phyloP scores from a whole-genome alignment of 2,329 filamentous ascomycete species.

The Triangularia verruculosa region DNA sequence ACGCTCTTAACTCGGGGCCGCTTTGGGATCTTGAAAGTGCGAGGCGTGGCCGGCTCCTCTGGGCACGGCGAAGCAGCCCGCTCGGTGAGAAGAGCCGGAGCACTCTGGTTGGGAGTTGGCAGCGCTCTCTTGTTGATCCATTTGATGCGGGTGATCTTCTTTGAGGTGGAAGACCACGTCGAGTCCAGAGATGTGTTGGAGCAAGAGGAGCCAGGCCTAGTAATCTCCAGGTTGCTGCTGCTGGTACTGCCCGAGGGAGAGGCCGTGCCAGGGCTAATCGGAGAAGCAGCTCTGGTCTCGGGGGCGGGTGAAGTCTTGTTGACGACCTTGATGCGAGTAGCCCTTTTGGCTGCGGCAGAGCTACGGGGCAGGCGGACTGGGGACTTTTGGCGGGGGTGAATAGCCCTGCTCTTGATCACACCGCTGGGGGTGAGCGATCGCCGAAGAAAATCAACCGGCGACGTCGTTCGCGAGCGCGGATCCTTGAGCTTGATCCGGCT shows the following conservation, averaged over 20 bases:
- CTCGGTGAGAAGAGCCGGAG: too few species aligned
- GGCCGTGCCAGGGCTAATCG: neutral
- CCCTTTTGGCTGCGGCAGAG: neutral
- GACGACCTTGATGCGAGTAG: neutral
- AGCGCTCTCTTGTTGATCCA: neutral
- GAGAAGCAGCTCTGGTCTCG: neutral
- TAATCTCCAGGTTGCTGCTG: neutral
- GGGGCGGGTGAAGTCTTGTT: neutral
- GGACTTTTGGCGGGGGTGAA: neutral
- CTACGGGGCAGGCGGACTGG: neutral
- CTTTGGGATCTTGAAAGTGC: too few species aligned
- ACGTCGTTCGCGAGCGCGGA: neutral
- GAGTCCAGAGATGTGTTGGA: conserved; percentile 4
- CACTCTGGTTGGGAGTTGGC: neutral
- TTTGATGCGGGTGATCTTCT: neutral
- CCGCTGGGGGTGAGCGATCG: neutral
- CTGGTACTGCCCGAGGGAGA: neutral
- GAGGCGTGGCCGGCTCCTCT: too few species aligned
- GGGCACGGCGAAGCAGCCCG: too few species aligned
- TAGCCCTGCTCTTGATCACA: conserved; percentile 2
- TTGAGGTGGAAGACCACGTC: neutral
- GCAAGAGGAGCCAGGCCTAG: neutral
- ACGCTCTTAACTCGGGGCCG: too few species aligned
- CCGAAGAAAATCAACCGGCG: neutral
- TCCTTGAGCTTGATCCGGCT: neutral